Evolutionary conservation across 768 basidiomycete genomes (phyloP).

Genomic region (Mycena rebaudengoi): DNA sequence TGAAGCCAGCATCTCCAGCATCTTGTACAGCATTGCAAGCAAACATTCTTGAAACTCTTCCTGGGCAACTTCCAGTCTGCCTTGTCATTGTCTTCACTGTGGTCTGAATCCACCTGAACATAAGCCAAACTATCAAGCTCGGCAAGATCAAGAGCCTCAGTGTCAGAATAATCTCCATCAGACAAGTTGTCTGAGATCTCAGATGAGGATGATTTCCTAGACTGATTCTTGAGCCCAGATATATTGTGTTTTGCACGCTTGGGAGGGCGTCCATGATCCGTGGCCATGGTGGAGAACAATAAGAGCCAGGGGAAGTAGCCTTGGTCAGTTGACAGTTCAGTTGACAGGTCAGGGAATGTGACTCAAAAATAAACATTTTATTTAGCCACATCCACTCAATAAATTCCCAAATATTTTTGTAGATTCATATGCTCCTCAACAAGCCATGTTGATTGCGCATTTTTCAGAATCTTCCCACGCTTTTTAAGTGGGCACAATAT

Average conservation of each 20-base stretch:
- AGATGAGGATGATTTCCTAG: not conserved
- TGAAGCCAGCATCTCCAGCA: slow-evolving; percentile 1
- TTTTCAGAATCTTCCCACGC: too few relatives aligned
- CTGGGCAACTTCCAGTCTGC: slow-evolving; percentile 3
- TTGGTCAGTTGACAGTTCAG: too few relatives aligned
- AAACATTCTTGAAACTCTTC: slow-evolving; percentile 4
- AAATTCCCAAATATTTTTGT: not conserved
- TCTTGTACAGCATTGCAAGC: not conserved
- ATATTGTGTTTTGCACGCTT: not conserved
- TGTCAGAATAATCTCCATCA: not conserved
- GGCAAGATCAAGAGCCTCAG: not conserved
- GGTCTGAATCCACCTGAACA: slow-evolving; percentile 4
- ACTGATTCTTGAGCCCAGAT: not conserved
- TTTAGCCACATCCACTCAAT: not conserved
- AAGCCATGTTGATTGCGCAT: too few relatives aligned
- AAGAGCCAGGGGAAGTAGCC: not conserved
- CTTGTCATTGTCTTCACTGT: not conserved
- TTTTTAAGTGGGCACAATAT: too few relatives aligned
- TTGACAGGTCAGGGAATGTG: too few relatives aligned
- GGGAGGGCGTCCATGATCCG: not conserved
- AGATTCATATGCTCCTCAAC: not conserved
- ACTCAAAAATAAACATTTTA: not conserved
- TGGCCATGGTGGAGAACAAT: not conserved
- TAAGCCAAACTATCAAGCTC: slow-evolving; percentile 4
- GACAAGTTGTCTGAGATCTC: not conserved